Percentiles rank a stretch among this genome's conserved stretches.
Evolutionary conservation across 306 rosid species (phyloP).

Genomic region (Cucurbita pepo): DNA sequence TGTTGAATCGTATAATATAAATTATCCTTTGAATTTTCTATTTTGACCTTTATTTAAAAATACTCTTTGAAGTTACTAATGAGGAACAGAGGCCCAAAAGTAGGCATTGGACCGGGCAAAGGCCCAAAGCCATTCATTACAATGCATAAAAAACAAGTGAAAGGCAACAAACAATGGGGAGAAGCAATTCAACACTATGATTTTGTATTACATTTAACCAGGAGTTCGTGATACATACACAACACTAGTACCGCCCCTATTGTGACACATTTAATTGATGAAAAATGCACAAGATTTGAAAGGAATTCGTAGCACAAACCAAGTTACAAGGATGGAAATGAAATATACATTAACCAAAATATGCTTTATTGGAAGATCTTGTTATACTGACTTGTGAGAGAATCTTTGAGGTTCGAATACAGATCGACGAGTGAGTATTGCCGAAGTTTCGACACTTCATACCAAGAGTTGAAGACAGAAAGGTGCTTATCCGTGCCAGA

Average conservation of each 20-base stretch:
- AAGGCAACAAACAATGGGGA: neutral
- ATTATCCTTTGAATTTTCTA: too few relatives aligned
- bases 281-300: neutral
- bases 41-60: too few relatives aligned
- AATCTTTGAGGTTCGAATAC: slow-evolving; percentile 69
- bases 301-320: neutral
- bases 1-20: too few relatives aligned
- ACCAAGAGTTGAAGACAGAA: slow-evolving; percentile 84
- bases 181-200: neutral
- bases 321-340: neutral
- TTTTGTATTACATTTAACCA: neutral
- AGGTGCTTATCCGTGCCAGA: slow-evolving; percentile 91
- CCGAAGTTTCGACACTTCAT: slow-evolving; percentile 77
- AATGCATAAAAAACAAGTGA: neutral
- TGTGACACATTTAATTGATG: neutral
- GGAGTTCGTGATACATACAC: neutral
- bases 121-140: neutral
- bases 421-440: slow-evolving; percentile 70
- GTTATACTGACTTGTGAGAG: slow-evolving; percentile 67
- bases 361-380: slow-evolving; percentile 28
- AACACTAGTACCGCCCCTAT: neutral
- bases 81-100: neutral
- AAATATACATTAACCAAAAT: neutral
- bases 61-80: too few relatives aligned
- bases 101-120: neutral